Percentiles rank a stretch among this genome's conserved stretches.
Conservation (phyloP, 1,284 basidiomycete species). For the Prillingera fragicola region DNA sequence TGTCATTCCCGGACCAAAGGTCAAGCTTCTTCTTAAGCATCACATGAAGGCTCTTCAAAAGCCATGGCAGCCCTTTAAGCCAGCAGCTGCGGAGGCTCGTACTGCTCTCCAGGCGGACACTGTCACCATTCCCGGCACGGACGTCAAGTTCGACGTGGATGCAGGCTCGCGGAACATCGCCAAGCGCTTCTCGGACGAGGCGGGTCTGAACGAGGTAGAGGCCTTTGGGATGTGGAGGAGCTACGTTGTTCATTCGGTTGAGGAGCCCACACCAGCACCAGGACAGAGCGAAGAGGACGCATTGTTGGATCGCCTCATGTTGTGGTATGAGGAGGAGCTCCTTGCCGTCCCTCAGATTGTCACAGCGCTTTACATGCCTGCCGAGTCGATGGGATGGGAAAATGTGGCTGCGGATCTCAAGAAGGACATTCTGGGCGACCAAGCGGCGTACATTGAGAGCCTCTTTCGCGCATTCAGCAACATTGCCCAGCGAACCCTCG, state of each 20-base stretch:
- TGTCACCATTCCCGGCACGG: slow-evolving; percentile 20
- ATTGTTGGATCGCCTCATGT: slow-evolving; percentile 24
- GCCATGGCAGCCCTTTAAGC: slow-evolving; percentile 30
- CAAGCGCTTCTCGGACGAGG: slow-evolving; percentile 19
- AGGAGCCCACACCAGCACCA: slow-evolving; percentile 12
- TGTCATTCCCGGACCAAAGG: slow-evolving; percentile 22
- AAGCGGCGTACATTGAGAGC: slow-evolving; percentile 31
- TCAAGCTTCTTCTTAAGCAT: slow-evolving; percentile 23
- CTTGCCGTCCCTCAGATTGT: slow-evolving; percentile 33
- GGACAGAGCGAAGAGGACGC: slow-evolving; percentile 22
- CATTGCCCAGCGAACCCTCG: slow-evolving; percentile 30
- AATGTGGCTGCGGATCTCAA: slow-evolving; percentile 21
- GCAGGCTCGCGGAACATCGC: slow-evolving; percentile 19
- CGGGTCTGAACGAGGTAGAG: slow-evolving; percentile 24
- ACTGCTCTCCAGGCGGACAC: slow-evolving; percentile 14
- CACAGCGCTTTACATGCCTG: slow-evolving; percentile 19
- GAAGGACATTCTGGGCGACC: slow-evolving; percentile 24
- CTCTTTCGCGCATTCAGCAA: slow-evolving; percentile 34
- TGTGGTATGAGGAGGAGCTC: slow-evolving; percentile 36
- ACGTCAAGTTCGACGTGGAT: slow-evolving; percentile 22
- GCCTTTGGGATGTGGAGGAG: slow-evolving; percentile 28
- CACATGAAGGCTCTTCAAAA: slow-evolving; percentile 24
- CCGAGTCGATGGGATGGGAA: slow-evolving; percentile 8
- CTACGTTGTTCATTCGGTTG: slow-evolving; percentile 29
- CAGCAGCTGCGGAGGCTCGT: slow-evolving; percentile 14